These are phyloP conservation scores for Fusarium tjaetaba DNA, from an alignment of 2,329 filamentous ascomycete genomes.

Conservation along the genomic window DNA sequence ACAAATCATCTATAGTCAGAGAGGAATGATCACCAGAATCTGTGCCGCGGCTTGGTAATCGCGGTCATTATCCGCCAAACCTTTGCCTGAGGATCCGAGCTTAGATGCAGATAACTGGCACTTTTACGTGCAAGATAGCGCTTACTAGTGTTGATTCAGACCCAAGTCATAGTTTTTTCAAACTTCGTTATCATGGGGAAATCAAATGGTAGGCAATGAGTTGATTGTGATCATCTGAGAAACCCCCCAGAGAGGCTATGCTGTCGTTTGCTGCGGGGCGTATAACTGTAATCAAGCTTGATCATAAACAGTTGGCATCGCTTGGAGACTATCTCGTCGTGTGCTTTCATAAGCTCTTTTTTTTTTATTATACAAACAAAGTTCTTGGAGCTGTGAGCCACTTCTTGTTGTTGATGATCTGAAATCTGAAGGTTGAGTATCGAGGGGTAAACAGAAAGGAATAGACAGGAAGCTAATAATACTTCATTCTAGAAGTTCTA, in stretches of 20 bases:
- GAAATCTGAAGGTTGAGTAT: conserved; percentile 34
- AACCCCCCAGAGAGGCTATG: conserved; percentile 40
- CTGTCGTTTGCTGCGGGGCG: conserved; percentile 44
- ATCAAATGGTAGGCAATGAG: conserved; percentile 60
- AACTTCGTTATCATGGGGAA: conserved; percentile 50
- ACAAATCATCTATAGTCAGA: conserved; percentile 46
- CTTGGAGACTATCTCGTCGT: conserved; percentile 43
- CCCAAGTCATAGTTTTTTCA: conserved; percentile 52
- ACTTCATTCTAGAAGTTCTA: background rate
- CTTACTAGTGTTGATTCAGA: conserved; percentile 50
- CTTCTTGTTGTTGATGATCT: conserved; percentile 48
- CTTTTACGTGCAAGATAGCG: conserved; percentile 51
- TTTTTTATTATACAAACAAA: conserved; percentile 47
- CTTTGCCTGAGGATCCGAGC: conserved; percentile 50
- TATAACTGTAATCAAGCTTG: conserved; percentile 49
- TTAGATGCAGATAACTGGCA: conserved; percentile 50
- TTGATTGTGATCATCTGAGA: conserved; percentile 49
- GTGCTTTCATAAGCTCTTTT: conserved; percentile 46
- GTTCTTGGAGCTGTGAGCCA: conserved; percentile 49
- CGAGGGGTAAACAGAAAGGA: background rate
- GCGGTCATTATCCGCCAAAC: conserved; percentile 55
- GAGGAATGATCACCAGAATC: conserved; percentile 55
- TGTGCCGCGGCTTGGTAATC: conserved; percentile 50
- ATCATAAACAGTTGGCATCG: conserved; percentile 54
- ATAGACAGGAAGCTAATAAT: background rate